Evolutionary conservation across 768 basidiomycete genomes (phyloP).

Genomic region (Kwoniella sp.): DNA sequence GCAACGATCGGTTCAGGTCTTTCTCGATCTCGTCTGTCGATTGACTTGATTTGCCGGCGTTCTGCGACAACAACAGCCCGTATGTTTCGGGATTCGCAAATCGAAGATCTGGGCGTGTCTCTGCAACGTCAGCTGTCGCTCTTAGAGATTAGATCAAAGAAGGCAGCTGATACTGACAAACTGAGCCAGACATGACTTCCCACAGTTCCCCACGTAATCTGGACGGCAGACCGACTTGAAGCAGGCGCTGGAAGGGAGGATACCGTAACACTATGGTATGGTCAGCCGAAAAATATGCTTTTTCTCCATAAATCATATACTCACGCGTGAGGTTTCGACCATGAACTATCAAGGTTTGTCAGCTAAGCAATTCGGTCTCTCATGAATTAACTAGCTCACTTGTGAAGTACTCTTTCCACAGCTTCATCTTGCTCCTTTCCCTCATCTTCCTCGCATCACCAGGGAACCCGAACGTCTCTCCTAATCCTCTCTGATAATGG

Average conservation of each 20-base stretch:
- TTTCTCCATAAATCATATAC: slow-evolving; percentile 9
- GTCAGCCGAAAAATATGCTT: neutral
- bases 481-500: slow-evolving; percentile 51
- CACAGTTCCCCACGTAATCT: slow-evolving; percentile 94
- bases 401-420: slow-evolving; percentile 86
- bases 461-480: slow-evolving; percentile 57
- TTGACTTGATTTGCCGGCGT: slow-evolving; percentile 75
- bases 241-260: slow-evolving; percentile 93
- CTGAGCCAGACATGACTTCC: slow-evolving; percentile 93
- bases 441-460: slow-evolving; percentile 57
- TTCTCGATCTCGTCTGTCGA: slow-evolving; percentile 99
- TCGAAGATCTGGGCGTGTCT: slow-evolving; percentile 63
- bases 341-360: slow-evolving; percentile 65
- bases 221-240: slow-evolving; percentile 95
- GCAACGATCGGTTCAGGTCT: slow-evolving; percentile 90
- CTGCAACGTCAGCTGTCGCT: neutral
- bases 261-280: slow-evolving; percentile 70
- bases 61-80: slow-evolving; percentile 70
- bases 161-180: slow-evolving; percentile 59
- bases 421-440: slow-evolving; percentile 73
- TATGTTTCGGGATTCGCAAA: slow-evolving; percentile 84
- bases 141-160: too few relatives aligned
- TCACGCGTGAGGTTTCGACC: slow-evolving; percentile 84
- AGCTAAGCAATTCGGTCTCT: neutral
- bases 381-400: slow-evolving; percentile 60